These are phyloP conservation scores for Plectranthus barbatus DNA, from an alignment of 257 asterid genomes.

Conservation along the genomic window DNA sequence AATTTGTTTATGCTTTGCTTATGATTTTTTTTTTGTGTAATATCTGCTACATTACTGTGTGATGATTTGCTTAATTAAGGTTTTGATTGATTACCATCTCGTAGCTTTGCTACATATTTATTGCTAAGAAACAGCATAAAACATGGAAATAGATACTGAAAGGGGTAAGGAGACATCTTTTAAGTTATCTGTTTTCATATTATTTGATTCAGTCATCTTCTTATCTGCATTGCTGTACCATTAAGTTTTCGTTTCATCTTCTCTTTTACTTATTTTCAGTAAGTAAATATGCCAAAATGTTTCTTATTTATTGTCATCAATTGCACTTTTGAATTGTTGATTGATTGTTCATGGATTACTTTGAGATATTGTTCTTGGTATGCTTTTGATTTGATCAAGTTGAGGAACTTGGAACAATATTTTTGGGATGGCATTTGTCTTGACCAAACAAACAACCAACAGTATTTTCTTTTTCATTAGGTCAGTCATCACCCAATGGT, in stretches of 20 bases:
- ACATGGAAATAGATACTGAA: neutral
- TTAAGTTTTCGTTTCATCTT: too few relatives aligned
- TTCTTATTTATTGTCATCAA: too few relatives aligned
- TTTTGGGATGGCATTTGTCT: neutral
- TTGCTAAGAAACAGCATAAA: neutral
- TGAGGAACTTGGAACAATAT: neutral
- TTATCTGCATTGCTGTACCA: too few relatives aligned
- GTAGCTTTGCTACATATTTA: neutral
- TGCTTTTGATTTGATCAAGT: neutral
- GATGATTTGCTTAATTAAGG: neutral
- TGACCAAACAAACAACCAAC: neutral
- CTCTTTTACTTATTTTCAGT: too few relatives aligned
- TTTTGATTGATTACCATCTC: neutral
- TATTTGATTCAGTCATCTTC: too few relatives aligned
- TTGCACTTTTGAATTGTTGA: too few relatives aligned
- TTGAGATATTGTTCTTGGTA: too few relatives aligned
- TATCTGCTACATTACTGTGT: neutral
- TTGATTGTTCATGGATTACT: too few relatives aligned
- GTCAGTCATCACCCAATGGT: slow-evolving; percentile 99
- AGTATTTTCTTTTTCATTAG: slow-evolving; percentile 30
- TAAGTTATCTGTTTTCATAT: too few relatives aligned
- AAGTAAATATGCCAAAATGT: too few relatives aligned
- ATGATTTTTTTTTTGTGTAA: neutral
- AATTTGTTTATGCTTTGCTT: neutral
- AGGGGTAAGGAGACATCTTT: neutral